Percentiles rank a stretch among this genome's conserved stretches.
phyloP scores from a whole-genome alignment of 345 rosid species.

The Euphorbia lathyris region DNA sequence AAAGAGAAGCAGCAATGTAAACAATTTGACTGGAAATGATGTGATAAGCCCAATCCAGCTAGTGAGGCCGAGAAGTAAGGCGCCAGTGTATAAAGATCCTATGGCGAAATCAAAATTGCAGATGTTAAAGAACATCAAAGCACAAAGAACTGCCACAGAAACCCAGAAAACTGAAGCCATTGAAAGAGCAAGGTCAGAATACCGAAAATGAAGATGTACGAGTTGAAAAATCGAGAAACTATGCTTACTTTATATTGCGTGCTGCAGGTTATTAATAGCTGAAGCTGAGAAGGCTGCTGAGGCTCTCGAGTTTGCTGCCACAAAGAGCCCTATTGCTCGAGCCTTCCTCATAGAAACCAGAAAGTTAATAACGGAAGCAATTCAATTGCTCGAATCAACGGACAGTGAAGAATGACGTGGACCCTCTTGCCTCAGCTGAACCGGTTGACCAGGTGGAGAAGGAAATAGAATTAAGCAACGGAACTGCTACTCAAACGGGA shows the following conservation, averaged over 20 bases:
- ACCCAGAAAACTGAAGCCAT: constrained; percentile 68
- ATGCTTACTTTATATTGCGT: constrained; percentile 12
- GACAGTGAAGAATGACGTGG: constrained; percentile 35
- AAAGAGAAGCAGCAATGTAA: constrained; percentile 32
- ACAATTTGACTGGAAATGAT: constrained; percentile 26
- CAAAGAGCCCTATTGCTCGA: constrained; percentile 68
- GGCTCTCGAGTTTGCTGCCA: constrained; percentile 78
- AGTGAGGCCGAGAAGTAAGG: constrained; percentile 42
- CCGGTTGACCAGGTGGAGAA: constrained; percentile 20
- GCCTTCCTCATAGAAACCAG: constrained; percentile 77
- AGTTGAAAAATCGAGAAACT: background rate
- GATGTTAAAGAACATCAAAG: constrained; percentile 86
- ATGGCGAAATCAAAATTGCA: constrained; percentile 68
- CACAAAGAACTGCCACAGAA: constrained; percentile 64
- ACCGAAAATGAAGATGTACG: background rate
- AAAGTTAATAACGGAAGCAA: constrained; percentile 91
- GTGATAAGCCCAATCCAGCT: constrained; percentile 30
- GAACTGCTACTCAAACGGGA: constrained; percentile 22
- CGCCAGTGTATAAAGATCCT: constrained; percentile 76
- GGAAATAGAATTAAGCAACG: constrained; percentile 26
- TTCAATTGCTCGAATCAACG: constrained; percentile 61
- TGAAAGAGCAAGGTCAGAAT: constrained; percentile 74
- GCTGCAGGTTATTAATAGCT: constrained; percentile 67
- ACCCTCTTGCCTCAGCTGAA: constrained; percentile 24
- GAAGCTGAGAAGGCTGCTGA: constrained; percentile 93